Base-by-base conservation (phyloP, 345 rosid genomes). In the Rhizophora apiculata region DNA sequence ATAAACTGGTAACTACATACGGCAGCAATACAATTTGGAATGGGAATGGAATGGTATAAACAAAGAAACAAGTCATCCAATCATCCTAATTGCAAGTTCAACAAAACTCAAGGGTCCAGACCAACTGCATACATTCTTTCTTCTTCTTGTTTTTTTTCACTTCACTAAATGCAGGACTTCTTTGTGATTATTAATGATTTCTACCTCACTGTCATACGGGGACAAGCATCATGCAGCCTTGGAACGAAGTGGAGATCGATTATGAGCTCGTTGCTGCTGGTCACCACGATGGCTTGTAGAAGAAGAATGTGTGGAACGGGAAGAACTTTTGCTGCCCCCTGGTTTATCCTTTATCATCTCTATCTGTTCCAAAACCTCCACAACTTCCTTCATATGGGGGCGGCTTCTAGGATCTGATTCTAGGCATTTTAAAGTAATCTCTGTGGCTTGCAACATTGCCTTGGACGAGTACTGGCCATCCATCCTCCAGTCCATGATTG, bases 371-470 rank as follows among this genome's bases (percentile, higher is more conserved):
- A 95, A 56, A 20, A 69, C 81, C 56, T 83, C 82, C 54, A 80
- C 54, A 4, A 85, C 95, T 77, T 87, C 85, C 57, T 74, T 69
- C 92, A 87, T 89, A 65, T 85, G 76, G 4, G 90, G 90, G 6
- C 92, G 87, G 63, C 49, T 71, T 68, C 55, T 80, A 8, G 89
- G 95, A 46, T 87, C 86, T 0, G 27, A 0, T 36, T 81, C 83
- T 1, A 84, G 68, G 75, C 90, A 89, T 61, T 69, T 82, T n/a
- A 77, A 67, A 8, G 79, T 60, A 16, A 87, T 80, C 46, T 81
- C 74, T 24, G 92, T 87, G 1, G 76, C 76, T 61, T 62, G 85
- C 19, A 83, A 60, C n/a, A 88, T 73, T 15, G 84, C 78, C 58
- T 77, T 78, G 2, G 76, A 8, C 59, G 89, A 87, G 72, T 88